phyloP scores from a whole-genome alignment of 148 eudicot genomes.

The Nepenthes mirabilis region DNA sequence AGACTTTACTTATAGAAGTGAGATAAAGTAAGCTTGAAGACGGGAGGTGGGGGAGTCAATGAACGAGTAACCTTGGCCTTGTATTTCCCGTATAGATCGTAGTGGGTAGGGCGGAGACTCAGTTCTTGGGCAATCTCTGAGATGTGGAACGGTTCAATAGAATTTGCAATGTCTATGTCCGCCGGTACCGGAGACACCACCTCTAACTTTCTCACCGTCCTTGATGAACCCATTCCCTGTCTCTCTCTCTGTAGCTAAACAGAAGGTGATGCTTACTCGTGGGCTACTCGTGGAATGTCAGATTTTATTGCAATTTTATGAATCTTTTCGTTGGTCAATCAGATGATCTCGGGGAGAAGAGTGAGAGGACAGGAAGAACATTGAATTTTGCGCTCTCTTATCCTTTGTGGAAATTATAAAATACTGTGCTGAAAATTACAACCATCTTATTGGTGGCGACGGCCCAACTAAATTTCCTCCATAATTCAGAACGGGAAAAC shows the following conservation, averaged over 20 bases:
- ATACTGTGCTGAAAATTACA: too few relatives aligned
- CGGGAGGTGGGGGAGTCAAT: neutral
- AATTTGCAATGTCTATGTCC: slow-evolving; percentile 82
- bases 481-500: too few relatives aligned
- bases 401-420: too few relatives aligned
- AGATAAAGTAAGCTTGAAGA: neutral
- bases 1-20: neutral
- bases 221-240: slow-evolving; percentile 20
- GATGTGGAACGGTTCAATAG: slow-evolving; percentile 68
- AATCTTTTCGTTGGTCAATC: too few relatives aligned
- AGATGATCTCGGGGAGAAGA: too few relatives aligned
- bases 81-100: slow-evolving; percentile 90
- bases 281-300: too few relatives aligned
- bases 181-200: slow-evolving; percentile 85
- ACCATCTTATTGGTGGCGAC: too few relatives aligned
- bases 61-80: slow-evolving; percentile 67
- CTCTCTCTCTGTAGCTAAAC: neutral
- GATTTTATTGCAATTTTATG: too few relatives aligned
- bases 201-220: slow-evolving; percentile 41
- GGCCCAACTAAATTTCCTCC: too few relatives aligned
- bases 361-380: too few relatives aligned
- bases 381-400: too few relatives aligned
- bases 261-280: too few relatives aligned
- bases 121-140: slow-evolving; percentile 65
- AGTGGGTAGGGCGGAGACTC: slow-evolving; percentile 49